A percentile compares a stretch with the other conserved stretches of the same genome.
Conservation (phyloP, 768 basidiomycete genomes). For the Gloeostereum incarnatum region DNA sequence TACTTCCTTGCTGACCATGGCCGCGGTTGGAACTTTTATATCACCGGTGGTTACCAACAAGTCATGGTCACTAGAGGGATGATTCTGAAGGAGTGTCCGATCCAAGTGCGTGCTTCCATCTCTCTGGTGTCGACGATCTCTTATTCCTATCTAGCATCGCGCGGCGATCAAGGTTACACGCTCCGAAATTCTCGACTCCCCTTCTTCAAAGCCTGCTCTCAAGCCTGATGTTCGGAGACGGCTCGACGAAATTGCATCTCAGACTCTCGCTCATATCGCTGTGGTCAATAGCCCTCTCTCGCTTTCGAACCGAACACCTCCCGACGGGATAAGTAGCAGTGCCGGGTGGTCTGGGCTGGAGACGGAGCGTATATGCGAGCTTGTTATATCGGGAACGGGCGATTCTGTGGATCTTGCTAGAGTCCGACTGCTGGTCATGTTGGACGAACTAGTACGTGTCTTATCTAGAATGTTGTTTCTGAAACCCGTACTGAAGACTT, state of each 20-base stretch:
- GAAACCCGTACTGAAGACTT: conserved; percentile 11
- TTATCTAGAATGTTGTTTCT: background rate
- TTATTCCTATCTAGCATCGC: conserved; percentile 47
- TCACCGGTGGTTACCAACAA: conserved; percentile 87
- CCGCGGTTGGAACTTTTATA: conserved; percentile 79
- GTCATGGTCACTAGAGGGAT: conserved; percentile 86
- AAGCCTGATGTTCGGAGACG: conserved; percentile 76
- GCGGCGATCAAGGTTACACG: conserved; percentile 85
- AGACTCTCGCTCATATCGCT: conserved; percentile 88
- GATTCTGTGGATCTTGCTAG: conserved; percentile 90
- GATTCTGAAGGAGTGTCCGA: conserved; percentile 83
- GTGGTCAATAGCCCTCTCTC: conserved; percentile 82
- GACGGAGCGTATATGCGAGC: conserved; percentile 88
- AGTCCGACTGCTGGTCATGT: conserved; percentile 83
- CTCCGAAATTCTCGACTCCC: conserved; percentile 87
- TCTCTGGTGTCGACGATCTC: conserved; percentile 10
- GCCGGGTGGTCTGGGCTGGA: conserved; percentile 88
- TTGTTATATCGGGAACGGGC: conserved; percentile 82
- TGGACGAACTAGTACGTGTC: conserved; percentile 82
- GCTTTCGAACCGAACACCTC: conserved; percentile 66
- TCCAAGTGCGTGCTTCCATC: conserved; percentile 48
- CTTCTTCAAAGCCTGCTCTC: conserved; percentile 66
- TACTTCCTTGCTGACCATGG: conserved; percentile 67
- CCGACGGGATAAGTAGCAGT: conserved; percentile 66
- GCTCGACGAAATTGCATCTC: conserved; percentile 90